Evolutionary conservation across 805 yeast genomes (phyloP).

Genomic region (Kuraishia borneana): DNA sequence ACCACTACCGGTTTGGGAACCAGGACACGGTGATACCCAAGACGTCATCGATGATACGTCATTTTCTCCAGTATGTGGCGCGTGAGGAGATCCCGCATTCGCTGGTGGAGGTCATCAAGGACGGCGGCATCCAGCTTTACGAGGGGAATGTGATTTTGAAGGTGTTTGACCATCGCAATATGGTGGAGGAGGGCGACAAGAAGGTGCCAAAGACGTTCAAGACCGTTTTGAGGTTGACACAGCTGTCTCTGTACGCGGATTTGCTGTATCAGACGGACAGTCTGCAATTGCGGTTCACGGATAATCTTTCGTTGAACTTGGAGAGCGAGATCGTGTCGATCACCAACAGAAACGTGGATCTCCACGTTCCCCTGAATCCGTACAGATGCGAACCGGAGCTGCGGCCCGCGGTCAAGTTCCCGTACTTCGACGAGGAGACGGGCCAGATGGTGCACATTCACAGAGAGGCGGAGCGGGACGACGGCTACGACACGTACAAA

Average conservation of each 20-base stretch:
- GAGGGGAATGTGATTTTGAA: slow-evolving; percentile 86
- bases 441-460: slow-evolving; percentile 23
- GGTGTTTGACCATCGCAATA: slow-evolving; percentile 74
- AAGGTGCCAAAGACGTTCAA: slow-evolving; percentile 63
- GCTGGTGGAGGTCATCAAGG: slow-evolving; percentile 79
- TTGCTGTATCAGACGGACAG: slow-evolving; percentile 74
- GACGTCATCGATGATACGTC: slow-evolving; percentile 64
- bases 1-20: slow-evolving; percentile 84
- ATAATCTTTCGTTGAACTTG: slow-evolving; percentile 65
- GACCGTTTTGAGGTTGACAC: slow-evolving; percentile 72
- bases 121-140: slow-evolving; percentile 72
- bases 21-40: slow-evolving; percentile 82
- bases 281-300: slow-evolving; percentile 65
- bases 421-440: slow-evolving; percentile 21
- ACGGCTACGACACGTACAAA: slow-evolving; percentile 13
- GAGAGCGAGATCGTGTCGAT: slow-evolving; percentile 80
- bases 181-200: slow-evolving; percentile 11
- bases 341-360: slow-evolving; percentile 66
- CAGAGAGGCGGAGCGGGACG: slow-evolving; percentile 24
- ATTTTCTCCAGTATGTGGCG: slow-evolving; percentile 70
- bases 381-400: slow-evolving; percentile 35
- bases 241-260: slow-evolving; percentile 74
- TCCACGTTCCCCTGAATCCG: slow-evolving; percentile 67
- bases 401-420: slow-evolving; percentile 35
- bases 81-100: slow-evolving; percentile 81